Evolutionary conservation across 257 asterid species (phyloP).

Genomic region (Nicotiana paniculata): DNA sequence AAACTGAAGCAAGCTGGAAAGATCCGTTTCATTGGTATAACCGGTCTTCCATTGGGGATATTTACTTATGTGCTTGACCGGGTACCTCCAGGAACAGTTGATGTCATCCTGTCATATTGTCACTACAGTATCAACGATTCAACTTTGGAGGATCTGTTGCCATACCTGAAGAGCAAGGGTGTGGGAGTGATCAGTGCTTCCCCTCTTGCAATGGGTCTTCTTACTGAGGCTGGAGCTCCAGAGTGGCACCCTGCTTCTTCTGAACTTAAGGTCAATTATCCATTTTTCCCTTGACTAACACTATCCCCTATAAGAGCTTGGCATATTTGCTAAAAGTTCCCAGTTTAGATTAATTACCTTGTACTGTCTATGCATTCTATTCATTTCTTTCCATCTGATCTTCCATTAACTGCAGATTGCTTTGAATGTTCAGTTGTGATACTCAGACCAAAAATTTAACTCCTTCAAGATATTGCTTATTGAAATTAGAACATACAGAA

Average conservation of each 20-base stretch:
- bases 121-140: slow-evolving; percentile 79
- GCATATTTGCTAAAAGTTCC: not conserved
- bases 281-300: not conserved
- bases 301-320: not conserved
- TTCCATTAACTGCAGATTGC: not conserved
- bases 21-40: slow-evolving; percentile 80
- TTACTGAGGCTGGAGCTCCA: slow-evolving; percentile 86
- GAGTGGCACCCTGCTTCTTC: slow-evolving; percentile 97
- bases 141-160: slow-evolving; percentile 61
- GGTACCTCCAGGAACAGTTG: slow-evolving; percentile 76
- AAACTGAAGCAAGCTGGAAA: slow-evolving; percentile 79
- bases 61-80: slow-evolving; percentile 78
- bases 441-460: not conserved
- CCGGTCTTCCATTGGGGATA: slow-evolving; percentile 81
- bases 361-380: not conserved
- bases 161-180: slow-evolving; percentile 92
- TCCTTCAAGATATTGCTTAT: not conserved
- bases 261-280: slow-evolving; percentile 61
- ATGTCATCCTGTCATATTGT: slow-evolving; percentile 87
- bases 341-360: not conserved
- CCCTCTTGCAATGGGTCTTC: slow-evolving; percentile 96
- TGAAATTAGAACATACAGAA: not conserved
- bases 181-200: slow-evolving; percentile 94
- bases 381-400: slow-evolving; percentile 5
- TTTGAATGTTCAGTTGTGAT: not conserved